Base-by-base conservation (phyloP, 2,329 filamentous ascomycete genomes). In the Ophiocordyceps unilateralis region DNA sequence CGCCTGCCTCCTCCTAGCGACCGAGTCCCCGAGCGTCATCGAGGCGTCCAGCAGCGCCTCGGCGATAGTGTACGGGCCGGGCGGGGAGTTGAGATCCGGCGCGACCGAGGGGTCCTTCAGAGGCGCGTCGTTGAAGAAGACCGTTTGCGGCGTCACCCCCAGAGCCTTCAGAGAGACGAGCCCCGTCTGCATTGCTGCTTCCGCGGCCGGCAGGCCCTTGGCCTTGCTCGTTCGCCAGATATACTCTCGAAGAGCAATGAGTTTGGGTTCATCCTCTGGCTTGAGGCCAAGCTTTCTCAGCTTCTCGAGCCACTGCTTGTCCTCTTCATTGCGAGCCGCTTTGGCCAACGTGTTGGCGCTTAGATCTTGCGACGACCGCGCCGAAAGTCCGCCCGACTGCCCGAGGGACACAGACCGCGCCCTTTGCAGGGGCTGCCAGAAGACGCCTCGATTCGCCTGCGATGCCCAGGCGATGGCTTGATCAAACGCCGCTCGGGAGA, bases 31-130 rank as follows among this genome's bases (percentile, higher is more conserved):
- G 48, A 91, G 86, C 1, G 83, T 87, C 64, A 85, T 88, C 1
- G 87, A 93, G 7, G 91, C 91, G 59, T 96, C 91, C 24, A 93
- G 68, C 15, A 96, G 67, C 6, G 91, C 91, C 60, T 96, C 89
- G 4, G 84, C 78, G 50, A 96, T 91, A 0, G 87, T 93, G 50
- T 85, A 83, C 5, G 76, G 73, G 10, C 61, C 65, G 1, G 49
- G 40, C 2, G 56, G 57, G 9, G 51, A 51, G 12, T 59, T 57
- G 12, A 61, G 47, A 19, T 63, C 53, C 4, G 53, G 52, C 1
- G 51, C 43, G 7, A 53, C 48, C 45, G 56, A 67, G 45, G 60
- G 48, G 15, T 63, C 60, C 20, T 66, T 68, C 10, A 76, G 62
- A 9, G 75, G 70, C 34, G 76, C 74, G 44, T 88, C 86, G 50